These are phyloP conservation scores for Nemophila menziesii DNA, from an alignment of 257 asterid species.

Conservation along the genomic window DNA sequence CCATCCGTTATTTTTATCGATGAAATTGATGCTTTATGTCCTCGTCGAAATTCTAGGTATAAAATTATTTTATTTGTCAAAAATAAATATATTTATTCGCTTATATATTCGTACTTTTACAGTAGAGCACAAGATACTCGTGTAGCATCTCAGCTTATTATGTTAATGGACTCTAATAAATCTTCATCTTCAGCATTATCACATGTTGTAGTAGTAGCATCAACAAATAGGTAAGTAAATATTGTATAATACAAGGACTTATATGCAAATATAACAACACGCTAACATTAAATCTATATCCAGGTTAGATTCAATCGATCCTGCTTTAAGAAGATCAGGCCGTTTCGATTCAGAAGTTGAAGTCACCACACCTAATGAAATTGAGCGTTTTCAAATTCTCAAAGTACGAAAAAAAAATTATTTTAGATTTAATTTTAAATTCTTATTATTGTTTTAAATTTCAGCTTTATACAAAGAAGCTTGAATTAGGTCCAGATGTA, in stretches of 20 bases:
- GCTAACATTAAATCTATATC: constrained; percentile 8
- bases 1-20: constrained; percentile 85
- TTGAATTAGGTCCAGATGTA: constrained; percentile 49
- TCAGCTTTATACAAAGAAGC: constrained; percentile 75
- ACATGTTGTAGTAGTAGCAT: constrained; percentile 82
- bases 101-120: constrained; percentile 15
- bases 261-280: no score
- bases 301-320: constrained; percentile 84
- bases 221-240: constrained; percentile 86
- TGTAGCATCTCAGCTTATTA: constrained; percentile 68
- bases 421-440: not conserved
- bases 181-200: constrained; percentile 32
- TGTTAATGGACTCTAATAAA: constrained; percentile 76
- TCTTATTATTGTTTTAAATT: constrained; percentile 5
- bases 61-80: not conserved
- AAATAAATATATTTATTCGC: not conserved
- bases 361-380: constrained; percentile 79
- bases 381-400: constrained; percentile 69
- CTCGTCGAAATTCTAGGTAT: constrained; percentile 85
- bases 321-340: constrained; percentile 88
- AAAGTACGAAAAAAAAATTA: constrained; percentile 25
- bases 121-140: constrained; percentile 85
- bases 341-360: constrained; percentile 96
- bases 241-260: no score
- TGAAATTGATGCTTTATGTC: constrained; percentile 92